Percentiles rank a stretch among this genome's conserved stretches.
Conservation (phyloP, 345 rosid species). For the Boechera divaricarpa region DNA sequence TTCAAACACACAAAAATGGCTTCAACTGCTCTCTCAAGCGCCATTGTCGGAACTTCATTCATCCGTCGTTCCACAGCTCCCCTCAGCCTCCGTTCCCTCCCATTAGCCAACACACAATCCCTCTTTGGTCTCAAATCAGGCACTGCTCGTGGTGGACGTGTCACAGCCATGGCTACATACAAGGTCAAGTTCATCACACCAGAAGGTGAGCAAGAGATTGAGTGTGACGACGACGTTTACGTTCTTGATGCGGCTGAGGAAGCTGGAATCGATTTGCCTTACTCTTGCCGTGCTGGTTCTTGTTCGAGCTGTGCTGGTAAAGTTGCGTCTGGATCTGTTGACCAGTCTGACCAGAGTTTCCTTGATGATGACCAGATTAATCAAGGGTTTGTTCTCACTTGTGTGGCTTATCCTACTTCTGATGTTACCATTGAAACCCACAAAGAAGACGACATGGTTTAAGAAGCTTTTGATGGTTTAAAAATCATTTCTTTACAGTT, state of each 20-base stretch:
- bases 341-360: conserved; percentile 86
- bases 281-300: conserved; percentile 96
- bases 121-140: conserved; percentile 65
- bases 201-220: conserved; percentile 56
- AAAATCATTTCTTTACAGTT: conserved; percentile 23
- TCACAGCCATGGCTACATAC: conserved; percentile 70
- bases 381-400: conserved; percentile 77
- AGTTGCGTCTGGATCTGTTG: conserved; percentile 55
- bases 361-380: conserved; percentile 80
- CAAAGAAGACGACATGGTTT: conserved; percentile 80
- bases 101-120: conserved; percentile 50
- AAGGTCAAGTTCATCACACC: conserved; percentile 85
- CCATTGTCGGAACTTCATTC: conserved; percentile 69
- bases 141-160: conserved; percentile 54
- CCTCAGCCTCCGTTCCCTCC: conserved; percentile 56
- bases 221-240: conserved; percentile 64
- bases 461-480: conserved; percentile 19
- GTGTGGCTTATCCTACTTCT: conserved; percentile 66
- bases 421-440: conserved; percentile 78
- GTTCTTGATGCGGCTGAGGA: conserved; percentile 81
- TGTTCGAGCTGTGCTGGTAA: conserved; percentile 91
- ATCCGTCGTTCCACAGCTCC: conserved; percentile 53
- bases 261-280: conserved; percentile 75
- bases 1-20: conserved; percentile 44
- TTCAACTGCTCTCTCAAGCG: conserved; percentile 67